Base-by-base conservation (phyloP, 2,329 filamentous ascomycete species). In the Fusarium sp. region DNA sequence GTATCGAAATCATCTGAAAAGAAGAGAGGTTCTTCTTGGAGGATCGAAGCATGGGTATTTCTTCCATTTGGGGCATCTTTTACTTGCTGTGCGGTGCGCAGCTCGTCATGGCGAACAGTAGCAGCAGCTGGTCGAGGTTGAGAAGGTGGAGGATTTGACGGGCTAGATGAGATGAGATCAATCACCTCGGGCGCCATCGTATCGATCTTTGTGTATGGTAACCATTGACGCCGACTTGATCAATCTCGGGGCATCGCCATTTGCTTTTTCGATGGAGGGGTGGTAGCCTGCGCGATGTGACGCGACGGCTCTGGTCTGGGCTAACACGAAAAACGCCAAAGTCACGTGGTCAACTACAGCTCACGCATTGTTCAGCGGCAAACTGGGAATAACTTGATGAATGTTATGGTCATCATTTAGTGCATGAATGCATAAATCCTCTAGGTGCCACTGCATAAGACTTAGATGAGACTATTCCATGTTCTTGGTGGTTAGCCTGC, bases 1-100 rank as follows among this genome's bases (percentile, higher is more conserved):
- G 80, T 82, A 48, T 87, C 84, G 58, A 85, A 86, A 50, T 87
- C 85, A 25, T 79, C 77, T 10, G 77, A 79, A n/a, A 79, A 64
- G 35, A 79, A 73, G 4, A 74, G 30, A 52, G 61, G 64, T 14
- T 72, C 73, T 23, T 70, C 57, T 1, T 67, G 68, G 1, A 71
- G 18, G 6, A 64, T 30, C 30, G 23, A 34, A 16, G 35, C 48
- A 20, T 48, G 34, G 25, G 57, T 13, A 3, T 11, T 66, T 13
- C 11, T 30, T n/a, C 27, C 32, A 43, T 56, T 41, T 7, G 59
- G 23, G n/a, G 16, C 20, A 11, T 66, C 14, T 13, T 41, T 57
- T 16, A 10, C 43, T 14, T 27, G 48, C 13, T 13, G 41, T 34
- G 41, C 57, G 4, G 39, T 68, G 1, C 25, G 25, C 10, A 54